These are phyloP conservation scores for Aspergillus ruber DNA, from an alignment of 2,329 filamentous ascomycete species.

Conservation along the genomic window DNA sequence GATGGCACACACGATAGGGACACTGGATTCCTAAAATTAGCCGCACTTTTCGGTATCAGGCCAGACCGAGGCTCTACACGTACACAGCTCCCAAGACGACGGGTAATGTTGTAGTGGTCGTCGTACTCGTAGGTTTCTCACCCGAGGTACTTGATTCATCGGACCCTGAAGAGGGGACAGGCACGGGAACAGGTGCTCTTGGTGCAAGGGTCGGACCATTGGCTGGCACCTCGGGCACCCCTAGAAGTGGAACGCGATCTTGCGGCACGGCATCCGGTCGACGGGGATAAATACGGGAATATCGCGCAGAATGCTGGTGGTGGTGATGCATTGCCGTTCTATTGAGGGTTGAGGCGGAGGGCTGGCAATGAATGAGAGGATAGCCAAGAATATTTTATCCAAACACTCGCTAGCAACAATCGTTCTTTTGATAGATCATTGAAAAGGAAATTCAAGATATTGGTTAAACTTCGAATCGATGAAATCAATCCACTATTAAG, in stretches of 20 bases:
- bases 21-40: constrained; percentile 46
- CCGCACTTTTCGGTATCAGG: background rate
- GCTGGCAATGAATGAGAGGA: constrained; percentile 2
- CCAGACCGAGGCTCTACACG: constrained; percentile 42
- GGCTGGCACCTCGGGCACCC: constrained; percentile 15
- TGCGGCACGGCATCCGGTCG: constrained; percentile 22
- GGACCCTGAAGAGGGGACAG: constrained; percentile 16
- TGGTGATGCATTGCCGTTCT: constrained; percentile 18
- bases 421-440: no score
- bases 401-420: no score
- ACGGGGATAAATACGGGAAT: constrained; percentile 17
- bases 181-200: constrained; percentile 16
- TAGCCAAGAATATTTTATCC: background rate
- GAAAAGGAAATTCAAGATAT: no score
- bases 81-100: constrained; percentile 67
- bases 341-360: background rate
- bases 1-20: constrained; percentile 65
- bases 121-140: constrained; percentile 53
- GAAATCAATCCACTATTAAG: no score
- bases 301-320: constrained; percentile 17
- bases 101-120: constrained; percentile 54
- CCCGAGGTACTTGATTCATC: constrained; percentile 30
- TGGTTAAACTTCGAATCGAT: no score
- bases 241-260: constrained; percentile 17
- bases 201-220: constrained; percentile 22